Conservation (phyloP, 1,284 basidiomycete genomes). For the Fomitiporia mediterranea region DNA sequence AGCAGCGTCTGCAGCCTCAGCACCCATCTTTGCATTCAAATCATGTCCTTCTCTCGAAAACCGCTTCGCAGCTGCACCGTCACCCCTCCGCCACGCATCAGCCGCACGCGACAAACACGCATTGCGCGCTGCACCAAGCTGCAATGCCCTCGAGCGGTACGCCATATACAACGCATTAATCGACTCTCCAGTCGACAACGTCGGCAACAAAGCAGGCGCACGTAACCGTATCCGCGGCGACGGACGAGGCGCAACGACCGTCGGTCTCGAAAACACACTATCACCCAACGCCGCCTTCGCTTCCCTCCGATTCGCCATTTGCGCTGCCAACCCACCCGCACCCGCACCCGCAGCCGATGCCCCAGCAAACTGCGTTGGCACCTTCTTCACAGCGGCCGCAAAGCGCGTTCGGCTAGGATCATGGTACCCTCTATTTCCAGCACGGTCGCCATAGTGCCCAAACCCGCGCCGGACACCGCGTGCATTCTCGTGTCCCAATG, state of each 20-base stretch:
- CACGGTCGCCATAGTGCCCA: constrained; percentile 31
- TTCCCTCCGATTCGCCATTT: constrained; percentile 34
- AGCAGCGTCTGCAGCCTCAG: constrained; percentile 80
- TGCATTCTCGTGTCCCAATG: constrained; percentile 50
- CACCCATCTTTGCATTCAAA: constrained; percentile 84
- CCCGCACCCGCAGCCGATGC: constrained; percentile 5
- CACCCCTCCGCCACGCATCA: constrained; percentile 90
- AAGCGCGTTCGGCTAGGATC: constrained; percentile 85
- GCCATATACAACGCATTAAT: constrained; percentile 82
- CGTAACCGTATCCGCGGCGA: constrained; percentile 82
- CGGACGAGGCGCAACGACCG: constrained; percentile 76
- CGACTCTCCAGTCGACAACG: constrained; percentile 76
- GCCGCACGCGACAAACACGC: constrained; percentile 93
- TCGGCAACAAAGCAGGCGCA: constrained; percentile 81
- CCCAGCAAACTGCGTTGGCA: constrained; percentile 31
- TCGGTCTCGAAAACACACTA: constrained; percentile 55
- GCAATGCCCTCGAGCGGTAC: constrained; percentile 81
- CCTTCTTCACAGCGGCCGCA: constrained; percentile 74
- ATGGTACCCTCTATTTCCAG: constrained; percentile 38
- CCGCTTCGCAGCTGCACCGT: constrained; percentile 90
- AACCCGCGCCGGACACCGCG: constrained; percentile 38
- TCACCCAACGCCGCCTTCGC: constrained; percentile 55
- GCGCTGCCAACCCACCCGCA: constrained; percentile 16
- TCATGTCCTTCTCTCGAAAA: constrained; percentile 93
- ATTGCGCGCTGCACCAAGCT: constrained; percentile 90